These are phyloP conservation scores for Macrolepiota fuliginosa DNA, from an alignment of 768 basidiomycete species.

Conservation along the genomic window DNA sequence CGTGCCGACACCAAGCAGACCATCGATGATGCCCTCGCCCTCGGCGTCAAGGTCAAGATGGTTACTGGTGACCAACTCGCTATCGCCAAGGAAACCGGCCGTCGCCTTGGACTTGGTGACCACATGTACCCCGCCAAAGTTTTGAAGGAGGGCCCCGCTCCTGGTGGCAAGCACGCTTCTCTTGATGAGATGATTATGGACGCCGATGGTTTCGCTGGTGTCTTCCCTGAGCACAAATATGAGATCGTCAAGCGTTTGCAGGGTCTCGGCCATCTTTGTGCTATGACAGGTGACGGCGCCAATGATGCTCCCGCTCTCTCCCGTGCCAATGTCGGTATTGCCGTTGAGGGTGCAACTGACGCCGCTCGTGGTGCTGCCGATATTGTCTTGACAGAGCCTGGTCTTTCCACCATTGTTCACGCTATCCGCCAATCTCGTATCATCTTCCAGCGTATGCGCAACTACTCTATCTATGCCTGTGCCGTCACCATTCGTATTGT, in stretches of 20 bases:
- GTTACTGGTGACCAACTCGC: conserved; percentile 99
- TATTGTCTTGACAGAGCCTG: conserved; percentile 96
- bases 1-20: conserved; percentile 99
- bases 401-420: conserved; percentile 98
- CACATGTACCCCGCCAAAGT: conserved; percentile 99
- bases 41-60: conserved; percentile 99
- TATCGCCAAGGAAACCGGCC: conserved; percentile 98
- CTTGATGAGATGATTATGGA: conserved; percentile 99
- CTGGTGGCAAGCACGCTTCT: conserved; percentile 75
- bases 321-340: conserved; percentile 98
- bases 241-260: conserved; percentile 99
- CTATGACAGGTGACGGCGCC: conserved; percentile 99
- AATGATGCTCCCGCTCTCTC: conserved; percentile 98
- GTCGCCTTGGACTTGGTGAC: conserved; percentile 96
- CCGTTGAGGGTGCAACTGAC: conserved; percentile 98
- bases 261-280: conserved; percentile 91
- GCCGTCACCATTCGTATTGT: conserved; percentile 99
- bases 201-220: conserved; percentile 98
- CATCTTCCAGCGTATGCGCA: conserved; percentile 99
- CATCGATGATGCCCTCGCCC: conserved; percentile 93
- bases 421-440: conserved; percentile 97
- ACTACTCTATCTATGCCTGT: conserved; percentile 97
- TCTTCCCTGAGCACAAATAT: conserved; percentile 99
- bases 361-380: conserved; percentile 98
- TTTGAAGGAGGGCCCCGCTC: conserved; percentile 92